These are phyloP conservation scores for Pleurotus cornucopiae DNA, from an alignment of 768 basidiomycete species.

Conservation along the genomic window DNA sequence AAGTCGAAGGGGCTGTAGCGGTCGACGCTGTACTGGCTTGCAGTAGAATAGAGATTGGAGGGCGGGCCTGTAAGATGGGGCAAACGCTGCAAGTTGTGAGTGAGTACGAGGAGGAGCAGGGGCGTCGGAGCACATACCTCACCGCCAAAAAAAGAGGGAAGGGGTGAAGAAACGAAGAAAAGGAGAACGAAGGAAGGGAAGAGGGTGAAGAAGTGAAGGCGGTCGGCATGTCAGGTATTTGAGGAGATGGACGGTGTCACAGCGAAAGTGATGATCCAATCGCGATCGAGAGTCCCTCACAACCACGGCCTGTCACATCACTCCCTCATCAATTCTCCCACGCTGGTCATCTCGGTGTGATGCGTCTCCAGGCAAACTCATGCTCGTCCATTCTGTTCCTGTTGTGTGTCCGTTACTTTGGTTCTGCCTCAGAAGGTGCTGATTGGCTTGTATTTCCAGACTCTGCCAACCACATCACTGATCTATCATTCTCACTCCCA, in stretches of 20 bases:
- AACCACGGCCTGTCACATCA: slow-evolving; percentile 32
- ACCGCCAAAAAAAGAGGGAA: background rate
- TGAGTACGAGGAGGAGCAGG: background rate
- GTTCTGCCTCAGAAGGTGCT: background rate
- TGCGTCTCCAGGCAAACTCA: slow-evolving; percentile 4
- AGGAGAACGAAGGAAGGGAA: slow-evolving; percentile 39
- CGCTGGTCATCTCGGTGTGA: slow-evolving; percentile 10
- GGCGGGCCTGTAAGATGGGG: slow-evolving; percentile 34
- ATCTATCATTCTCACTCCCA: slow-evolving; percentile 6
- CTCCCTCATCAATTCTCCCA: slow-evolving; percentile 26
- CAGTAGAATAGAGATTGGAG: slow-evolving; percentile 43
- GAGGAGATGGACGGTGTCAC: slow-evolving; percentile 15
- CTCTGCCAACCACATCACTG: slow-evolving; percentile 5
- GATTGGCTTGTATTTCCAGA: slow-evolving; percentile 3
- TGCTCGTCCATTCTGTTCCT: slow-evolving; percentile 9
- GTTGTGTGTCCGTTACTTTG: slow-evolving; percentile 4
- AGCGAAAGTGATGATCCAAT: slow-evolving; percentile 16
- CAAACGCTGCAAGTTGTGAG: slow-evolving; percentile 36
- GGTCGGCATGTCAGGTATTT: slow-evolving; percentile 27
- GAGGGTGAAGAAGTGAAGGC: slow-evolving; percentile 15
- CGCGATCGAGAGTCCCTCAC: slow-evolving; percentile 22
- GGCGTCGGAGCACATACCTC: background rate
- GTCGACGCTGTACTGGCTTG: slow-evolving; percentile 78
- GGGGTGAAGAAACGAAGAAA: slow-evolving; percentile 32
- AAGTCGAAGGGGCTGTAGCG: slow-evolving; percentile 47